Percentiles rank a stretch among this genome's conserved stretches.
Evolutionary conservation across 108 stramenopile species (phyloP).

Genomic region (Nitzschia sp.): DNA sequence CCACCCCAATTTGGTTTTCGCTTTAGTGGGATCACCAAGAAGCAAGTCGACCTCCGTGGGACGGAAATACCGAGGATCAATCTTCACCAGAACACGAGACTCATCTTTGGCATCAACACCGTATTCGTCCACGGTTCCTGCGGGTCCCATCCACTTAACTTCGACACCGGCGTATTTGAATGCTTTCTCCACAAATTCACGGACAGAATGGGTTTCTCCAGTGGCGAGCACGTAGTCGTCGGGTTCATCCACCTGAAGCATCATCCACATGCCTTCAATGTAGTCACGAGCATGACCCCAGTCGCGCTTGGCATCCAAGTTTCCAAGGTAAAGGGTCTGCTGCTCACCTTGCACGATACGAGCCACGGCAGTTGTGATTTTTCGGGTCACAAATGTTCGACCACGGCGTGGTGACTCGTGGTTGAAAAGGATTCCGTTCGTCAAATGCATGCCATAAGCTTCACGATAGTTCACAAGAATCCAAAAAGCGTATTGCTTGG

Average conservation of each 20-base stretch:
- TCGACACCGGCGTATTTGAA: conserved; percentile 83
- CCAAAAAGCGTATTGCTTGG: conserved; percentile 99
- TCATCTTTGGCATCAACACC: conserved; percentile 92
- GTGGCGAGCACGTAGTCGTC: conserved; percentile 99
- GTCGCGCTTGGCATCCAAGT: conserved; percentile 98
- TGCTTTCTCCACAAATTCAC: conserved; percentile 96
- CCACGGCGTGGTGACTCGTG: conserved; percentile 98
- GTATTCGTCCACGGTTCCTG: conserved; percentile 91
- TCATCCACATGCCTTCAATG: conserved; percentile 99
- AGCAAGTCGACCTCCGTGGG: conserved; percentile 99
- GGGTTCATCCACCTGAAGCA: conserved; percentile 94
- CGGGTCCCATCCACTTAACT: conserved; percentile 90
- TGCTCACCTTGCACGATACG: conserved; percentile 85
- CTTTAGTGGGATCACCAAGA: conserved; percentile 95
- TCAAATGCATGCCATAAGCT: conserved; percentile 98
- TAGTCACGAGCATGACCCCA: conserved; percentile 99
- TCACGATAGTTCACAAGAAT: conserved; percentile 99
- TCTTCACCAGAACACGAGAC: conserved; percentile 81
- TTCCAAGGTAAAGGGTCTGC: conserved; percentile 93
- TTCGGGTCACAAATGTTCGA: conserved; percentile 98
- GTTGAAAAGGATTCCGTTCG: conserved; percentile 98
- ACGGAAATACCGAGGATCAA: conserved; percentile 98
- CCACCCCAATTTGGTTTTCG: conserved; percentile 93
- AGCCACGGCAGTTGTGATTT: conserved; percentile 95
- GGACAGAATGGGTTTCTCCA: conserved; percentile 96